Evolutionary conservation across 2,329 filamentous ascomycete genomes (phyloP), one percentile per base, ranked within the genome.

Genomic region (Hypoxylon sp.): DNA sequence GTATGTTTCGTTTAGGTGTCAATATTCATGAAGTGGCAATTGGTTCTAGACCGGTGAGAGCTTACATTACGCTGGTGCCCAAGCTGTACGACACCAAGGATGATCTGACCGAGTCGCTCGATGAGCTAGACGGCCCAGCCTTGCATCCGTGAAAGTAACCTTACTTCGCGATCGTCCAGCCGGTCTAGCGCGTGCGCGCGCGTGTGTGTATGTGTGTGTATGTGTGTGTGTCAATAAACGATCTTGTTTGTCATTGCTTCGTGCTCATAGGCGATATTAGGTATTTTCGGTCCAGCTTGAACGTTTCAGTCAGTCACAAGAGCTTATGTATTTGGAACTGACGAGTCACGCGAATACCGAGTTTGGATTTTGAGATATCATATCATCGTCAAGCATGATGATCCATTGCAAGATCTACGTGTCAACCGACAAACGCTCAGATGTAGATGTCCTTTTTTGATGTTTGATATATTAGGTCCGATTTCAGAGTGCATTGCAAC

Each of bases 351-450:
- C 47, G 55, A 55, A 55, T 46, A 12, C 51, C 38, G 9, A 42
- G 31, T 15, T 40, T 26, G 34, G 19, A 17, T 46, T 43, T 40
- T 36, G 35, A 30, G 51, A 48, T 46, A 41, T 9, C 46, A 11
- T 46, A 47, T 54, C 47, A 54, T 48, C 42, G 21, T 23, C 8
- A 41, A 31, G 35, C 40, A 31, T 30, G 35, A 46, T 55, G 12
- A 41, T 37, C 25, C 41, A 49, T 55, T 46, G 43, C 27, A 52
- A 52, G 55, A 58, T 58, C 55, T 38, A 44, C 55, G 54, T 45
- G 21, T 45, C 54, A 50, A 50, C 27, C 31, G 48, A 43, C 31
- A 38, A 43, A 49, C 29, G 23, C 34, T 19, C 31, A 42, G 31
- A 40, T 29, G 45, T 42, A 34, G 34, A 38, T 42, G 30, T 19